These are phyloP conservation scores for Suillus hirtellus DNA, from an alignment of 768 basidiomycete genomes.

Conservation along the genomic window DNA sequence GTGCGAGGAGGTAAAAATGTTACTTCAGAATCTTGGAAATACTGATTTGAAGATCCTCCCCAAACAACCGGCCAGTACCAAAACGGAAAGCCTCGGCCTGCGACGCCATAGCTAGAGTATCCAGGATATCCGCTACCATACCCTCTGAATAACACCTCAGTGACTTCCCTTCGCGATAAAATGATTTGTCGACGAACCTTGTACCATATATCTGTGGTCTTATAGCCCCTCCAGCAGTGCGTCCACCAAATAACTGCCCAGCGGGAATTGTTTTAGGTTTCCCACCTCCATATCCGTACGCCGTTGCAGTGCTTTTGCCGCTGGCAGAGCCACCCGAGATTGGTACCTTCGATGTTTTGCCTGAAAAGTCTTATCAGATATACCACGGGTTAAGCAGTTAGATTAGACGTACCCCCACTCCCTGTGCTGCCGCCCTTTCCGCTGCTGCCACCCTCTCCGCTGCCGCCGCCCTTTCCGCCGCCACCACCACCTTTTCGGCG, in stretches of 20 bases:
- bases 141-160: conserved; percentile 30
- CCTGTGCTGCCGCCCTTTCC: background rate
- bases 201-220: conserved; percentile 46
- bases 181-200: conserved; percentile 32
- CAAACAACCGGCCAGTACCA: conserved; percentile 66
- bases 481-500: conserved; percentile 38
- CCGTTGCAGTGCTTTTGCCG: conserved; percentile 28
- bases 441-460: conserved; percentile 9
- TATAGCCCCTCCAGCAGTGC: conserved; percentile 53
- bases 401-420: background rate
- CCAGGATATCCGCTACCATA: conserved; percentile 72
- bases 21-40: conserved; percentile 46
- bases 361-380: background rate
- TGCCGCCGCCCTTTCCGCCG: conserved; percentile 22
- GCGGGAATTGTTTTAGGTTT: conserved; percentile 37
- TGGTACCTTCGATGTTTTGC: conserved; percentile 20
- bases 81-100: conserved; percentile 58
- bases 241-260: conserved; percentile 47
- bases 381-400: background rate
- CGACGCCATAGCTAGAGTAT: conserved; percentile 43
- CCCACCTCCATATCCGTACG: conserved; percentile 38
- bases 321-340: conserved; percentile 20
- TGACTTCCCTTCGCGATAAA: background rate
- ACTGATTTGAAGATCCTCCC: conserved; percentile 34
- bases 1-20: background rate